phyloP scores from a whole-genome alignment of 1,284 basidiomycete species.

The Microbotryomycetes sp. region DNA sequence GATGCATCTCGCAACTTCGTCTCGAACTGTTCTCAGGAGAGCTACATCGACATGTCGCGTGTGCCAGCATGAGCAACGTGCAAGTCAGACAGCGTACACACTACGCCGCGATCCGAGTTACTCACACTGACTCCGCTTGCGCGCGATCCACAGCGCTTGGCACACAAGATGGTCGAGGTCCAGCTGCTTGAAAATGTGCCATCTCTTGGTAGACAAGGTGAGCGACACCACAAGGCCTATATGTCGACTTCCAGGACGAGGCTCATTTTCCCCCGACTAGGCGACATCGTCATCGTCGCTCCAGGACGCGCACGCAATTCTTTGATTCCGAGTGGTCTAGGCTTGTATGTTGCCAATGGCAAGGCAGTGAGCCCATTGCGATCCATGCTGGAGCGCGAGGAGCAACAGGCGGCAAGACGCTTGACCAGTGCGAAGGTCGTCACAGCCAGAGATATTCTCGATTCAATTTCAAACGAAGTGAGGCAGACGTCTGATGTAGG shows the following conservation, averaged over 20 bases:
- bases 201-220: conserved; percentile 14
- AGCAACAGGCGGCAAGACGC: not conserved
- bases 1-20: not conserved
- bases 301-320: conserved; percentile 24
- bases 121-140: not conserved
- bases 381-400: conserved; percentile 7
- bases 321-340: conserved; percentile 11
- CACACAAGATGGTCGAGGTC: conserved; percentile 30
- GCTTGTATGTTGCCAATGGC: conserved; percentile 20
- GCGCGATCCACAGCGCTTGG: conserved; percentile 25
- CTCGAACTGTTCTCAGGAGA: not conserved
- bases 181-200: conserved; percentile 20
- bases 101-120: not conserved
- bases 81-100: not conserved
- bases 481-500: too few species aligned
- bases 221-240: not conserved
- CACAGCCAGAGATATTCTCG: not conserved
- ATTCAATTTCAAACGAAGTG: not conserved
- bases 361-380: conserved; percentile 10
- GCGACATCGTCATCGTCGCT: conserved; percentile 8
- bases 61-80: not conserved
- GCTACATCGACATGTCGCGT: not conserved
- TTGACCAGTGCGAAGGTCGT: not conserved
- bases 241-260: not conserved
- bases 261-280: not conserved